phyloP scores from a whole-genome alignment of 495 filamentous ascomycete species.

The Lophiostoma macrostomum region DNA sequence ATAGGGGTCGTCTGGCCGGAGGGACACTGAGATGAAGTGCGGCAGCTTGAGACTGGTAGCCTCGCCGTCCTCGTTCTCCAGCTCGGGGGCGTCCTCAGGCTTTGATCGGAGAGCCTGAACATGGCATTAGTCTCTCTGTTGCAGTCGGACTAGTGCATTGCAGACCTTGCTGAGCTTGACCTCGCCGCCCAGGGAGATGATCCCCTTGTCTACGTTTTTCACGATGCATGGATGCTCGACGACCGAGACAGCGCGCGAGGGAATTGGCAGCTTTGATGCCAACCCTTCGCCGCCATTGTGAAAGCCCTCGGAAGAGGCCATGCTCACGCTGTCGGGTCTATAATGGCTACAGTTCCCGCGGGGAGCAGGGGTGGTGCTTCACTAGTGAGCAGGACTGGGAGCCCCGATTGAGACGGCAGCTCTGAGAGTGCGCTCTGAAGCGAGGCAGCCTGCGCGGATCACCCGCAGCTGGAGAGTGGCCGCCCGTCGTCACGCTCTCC shows the following conservation, averaged over 20 bases:
- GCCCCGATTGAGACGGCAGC: too few species aligned
- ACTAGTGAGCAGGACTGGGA: too few species aligned
- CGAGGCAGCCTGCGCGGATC: too few species aligned
- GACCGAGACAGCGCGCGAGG: constrained; percentile 61
- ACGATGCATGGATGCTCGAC: constrained; percentile 88
- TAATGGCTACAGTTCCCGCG: background rate
- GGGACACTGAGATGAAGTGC: constrained; percentile 56
- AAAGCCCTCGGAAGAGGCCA: background rate
- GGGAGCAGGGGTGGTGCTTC: background rate
- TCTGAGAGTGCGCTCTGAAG: too few species aligned
- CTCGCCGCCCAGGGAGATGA: constrained; percentile 72
- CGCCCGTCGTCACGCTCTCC: too few species aligned
- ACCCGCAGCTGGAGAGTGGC: too few species aligned
- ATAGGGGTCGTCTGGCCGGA: constrained; percentile 75
- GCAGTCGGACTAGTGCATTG: background rate
- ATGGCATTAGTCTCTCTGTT: background rate
- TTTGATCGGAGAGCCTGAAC: constrained; percentile 7
- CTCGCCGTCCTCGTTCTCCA: background rate
- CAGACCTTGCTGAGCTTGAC: constrained; percentile 63
- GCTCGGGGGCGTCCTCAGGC: background rate
- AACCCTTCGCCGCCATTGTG: background rate
- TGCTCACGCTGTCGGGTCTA: background rate
- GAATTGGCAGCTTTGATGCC: constrained; percentile 59
- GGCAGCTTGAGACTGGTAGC: constrained; percentile 4
- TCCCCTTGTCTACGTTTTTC: constrained; percentile 73